Conservation (phyloP, 148 eudicot species). For the Mesembryanthemum crystallinum region DNA sequence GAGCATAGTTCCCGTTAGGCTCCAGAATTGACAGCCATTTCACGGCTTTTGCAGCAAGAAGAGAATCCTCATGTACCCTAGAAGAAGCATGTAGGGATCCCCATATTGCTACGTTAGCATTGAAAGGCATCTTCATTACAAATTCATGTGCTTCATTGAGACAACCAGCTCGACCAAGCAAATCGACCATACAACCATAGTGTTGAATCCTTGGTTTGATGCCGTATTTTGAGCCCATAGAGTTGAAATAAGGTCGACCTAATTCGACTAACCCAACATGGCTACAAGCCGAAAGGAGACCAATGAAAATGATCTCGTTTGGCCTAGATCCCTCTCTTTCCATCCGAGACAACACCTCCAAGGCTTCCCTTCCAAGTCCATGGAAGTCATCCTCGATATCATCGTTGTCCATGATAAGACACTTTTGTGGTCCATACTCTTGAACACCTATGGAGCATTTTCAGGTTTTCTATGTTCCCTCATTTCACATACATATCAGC, state of each 20-base stretch:
- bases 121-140: slow-evolving; percentile 42
- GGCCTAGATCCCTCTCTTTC: slow-evolving; percentile 41
- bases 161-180: slow-evolving; percentile 54
- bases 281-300: slow-evolving; percentile 55
- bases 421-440: slow-evolving; percentile 29
- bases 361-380: slow-evolving; percentile 54
- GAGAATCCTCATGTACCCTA: slow-evolving; percentile 36
- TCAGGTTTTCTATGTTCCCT: slow-evolving; percentile 41
- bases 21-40: slow-evolving; percentile 38
- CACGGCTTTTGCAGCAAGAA: slow-evolving; percentile 43
- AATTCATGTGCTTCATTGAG: slow-evolving; percentile 51
- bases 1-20: slow-evolving; percentile 52
- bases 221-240: slow-evolving; percentile 39
- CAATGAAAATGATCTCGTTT: slow-evolving; percentile 44
- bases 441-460: slow-evolving; percentile 44
- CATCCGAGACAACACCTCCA: slow-evolving; percentile 51
- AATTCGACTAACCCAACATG: slow-evolving; percentile 53
- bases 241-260: slow-evolving; percentile 43
- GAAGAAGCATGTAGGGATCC: slow-evolving; percentile 61
- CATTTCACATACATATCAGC: slow-evolving; percentile 66
- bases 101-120: slow-evolving; percentile 58
- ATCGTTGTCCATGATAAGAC: slow-evolving; percentile 62
- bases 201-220: slow-evolving; percentile 53
- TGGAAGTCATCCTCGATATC: slow-evolving; percentile 53
- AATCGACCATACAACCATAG: slow-evolving; percentile 60